Conservation (phyloP, 495 filamentous ascomycete species). For the Penicillium bialowiezense region DNA sequence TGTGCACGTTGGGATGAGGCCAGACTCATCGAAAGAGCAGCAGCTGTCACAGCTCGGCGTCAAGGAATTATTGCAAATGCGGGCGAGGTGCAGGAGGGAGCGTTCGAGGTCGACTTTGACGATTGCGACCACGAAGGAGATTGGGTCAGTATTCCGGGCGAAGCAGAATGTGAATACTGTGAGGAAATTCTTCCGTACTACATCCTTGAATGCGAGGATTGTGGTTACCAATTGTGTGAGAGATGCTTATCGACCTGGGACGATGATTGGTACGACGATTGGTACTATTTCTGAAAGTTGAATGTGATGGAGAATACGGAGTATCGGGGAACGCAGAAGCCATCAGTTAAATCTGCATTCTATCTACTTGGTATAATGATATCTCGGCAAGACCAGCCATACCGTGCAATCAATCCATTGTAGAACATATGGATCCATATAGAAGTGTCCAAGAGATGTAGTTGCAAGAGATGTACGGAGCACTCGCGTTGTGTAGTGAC, state of each 20-base stretch:
- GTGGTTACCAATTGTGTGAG: neutral
- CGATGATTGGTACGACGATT: constrained; percentile 18
- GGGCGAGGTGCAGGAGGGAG: neutral
- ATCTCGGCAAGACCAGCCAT: no score
- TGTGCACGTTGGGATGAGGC: constrained; percentile 43
- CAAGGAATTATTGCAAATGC: no score
- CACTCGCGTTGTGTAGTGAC: no score
- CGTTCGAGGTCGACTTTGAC: neutral
- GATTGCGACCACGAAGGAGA: neutral
- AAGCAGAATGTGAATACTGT: neutral
- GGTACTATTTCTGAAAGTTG: no score
- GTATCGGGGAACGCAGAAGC: no score
- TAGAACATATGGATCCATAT: no score
- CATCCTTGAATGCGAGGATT: neutral
- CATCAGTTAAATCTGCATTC: no score
- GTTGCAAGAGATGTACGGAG: neutral
- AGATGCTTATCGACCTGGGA: constrained; percentile 6
- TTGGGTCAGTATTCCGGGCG: neutral
- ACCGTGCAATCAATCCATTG: no score
- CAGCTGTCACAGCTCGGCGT: no score
- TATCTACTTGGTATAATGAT: no score
- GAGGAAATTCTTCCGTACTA: neutral
- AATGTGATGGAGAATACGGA: no score
- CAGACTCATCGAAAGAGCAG: constrained; percentile 19
- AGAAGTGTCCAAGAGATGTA: no score